Conservation (phyloP, 2,329 filamentous ascomycete species). For the Nigrograna mackinnonii region DNA sequence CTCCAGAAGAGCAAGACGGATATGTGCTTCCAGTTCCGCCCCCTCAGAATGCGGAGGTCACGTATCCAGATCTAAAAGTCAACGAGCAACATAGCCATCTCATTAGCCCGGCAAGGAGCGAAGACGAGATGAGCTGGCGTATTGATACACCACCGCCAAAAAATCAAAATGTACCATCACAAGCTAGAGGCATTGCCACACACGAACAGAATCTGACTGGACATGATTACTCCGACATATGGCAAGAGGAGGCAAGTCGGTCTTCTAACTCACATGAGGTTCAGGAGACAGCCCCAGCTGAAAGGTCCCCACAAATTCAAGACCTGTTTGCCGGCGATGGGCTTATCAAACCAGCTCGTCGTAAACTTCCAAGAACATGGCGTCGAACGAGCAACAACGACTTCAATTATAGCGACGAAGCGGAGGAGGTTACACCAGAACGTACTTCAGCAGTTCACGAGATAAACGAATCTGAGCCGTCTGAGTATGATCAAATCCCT, state of each 20-base stretch:
- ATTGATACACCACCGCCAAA: slow-evolving; percentile 24
- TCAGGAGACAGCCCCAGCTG: slow-evolving; percentile 15
- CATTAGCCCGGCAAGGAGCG: slow-evolving; percentile 32
- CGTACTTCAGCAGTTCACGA: too few species aligned
- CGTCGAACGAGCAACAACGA: slow-evolving; percentile 43
- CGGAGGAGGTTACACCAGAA: slow-evolving; percentile 26
- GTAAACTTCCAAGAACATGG: slow-evolving; percentile 48
- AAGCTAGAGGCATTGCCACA: slow-evolving; percentile 8
- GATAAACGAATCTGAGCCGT: neutral
- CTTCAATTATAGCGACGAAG: slow-evolving; percentile 43
- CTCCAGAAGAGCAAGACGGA: slow-evolving; percentile 36
- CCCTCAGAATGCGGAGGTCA: slow-evolving; percentile 17
- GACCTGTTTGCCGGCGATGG: slow-evolving; percentile 39
- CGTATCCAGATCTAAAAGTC: slow-evolving; percentile 26
- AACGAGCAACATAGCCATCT: slow-evolving; percentile 22
- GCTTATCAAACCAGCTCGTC: slow-evolving; percentile 34
- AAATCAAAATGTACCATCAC: slow-evolving; percentile 2
- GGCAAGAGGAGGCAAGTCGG: slow-evolving; percentile 53
- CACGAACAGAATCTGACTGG: too few species aligned
- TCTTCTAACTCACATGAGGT: slow-evolving; percentile 17
- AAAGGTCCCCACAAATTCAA: slow-evolving; percentile 22
- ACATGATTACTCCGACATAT: slow-evolving; percentile 46
- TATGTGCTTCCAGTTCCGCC: slow-evolving; percentile 16
- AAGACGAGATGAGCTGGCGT: slow-evolving; percentile 37
- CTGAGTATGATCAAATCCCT: neutral